phyloP scores from a whole-genome alignment of 2,329 filamentous ascomycete species.

The Alternaria sp. region DNA sequence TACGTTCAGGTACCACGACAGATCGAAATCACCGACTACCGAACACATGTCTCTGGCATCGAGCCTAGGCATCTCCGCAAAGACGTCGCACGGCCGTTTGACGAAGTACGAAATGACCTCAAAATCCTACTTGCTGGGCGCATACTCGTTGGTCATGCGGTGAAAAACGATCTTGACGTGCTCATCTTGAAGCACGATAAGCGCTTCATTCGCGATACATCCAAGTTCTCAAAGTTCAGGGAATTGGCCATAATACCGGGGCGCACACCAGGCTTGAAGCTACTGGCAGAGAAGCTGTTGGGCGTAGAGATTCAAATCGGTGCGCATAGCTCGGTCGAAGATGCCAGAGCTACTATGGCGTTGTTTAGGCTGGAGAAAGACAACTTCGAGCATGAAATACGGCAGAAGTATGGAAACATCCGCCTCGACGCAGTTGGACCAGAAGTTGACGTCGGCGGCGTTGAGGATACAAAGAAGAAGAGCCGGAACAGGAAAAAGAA shows the following conservation, averaged over 20 bases:
- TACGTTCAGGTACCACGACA: constrained; percentile 76
- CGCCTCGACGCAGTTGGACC: constrained; percentile 34
- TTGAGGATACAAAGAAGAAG: constrained; percentile 41
- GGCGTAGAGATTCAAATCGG: constrained; percentile 68
- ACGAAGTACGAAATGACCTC: constrained; percentile 78
- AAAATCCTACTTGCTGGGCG: constrained; percentile 72
- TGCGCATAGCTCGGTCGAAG: constrained; percentile 70
- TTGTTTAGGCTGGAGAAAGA: constrained; percentile 84
- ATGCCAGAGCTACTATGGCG: constrained; percentile 89
- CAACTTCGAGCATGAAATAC: constrained; percentile 82
- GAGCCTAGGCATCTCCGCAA: constrained; percentile 73
- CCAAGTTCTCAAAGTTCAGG: constrained; percentile 76
- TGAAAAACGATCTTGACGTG: constrained; percentile 78
- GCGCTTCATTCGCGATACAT: constrained; percentile 83
- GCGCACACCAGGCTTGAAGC: constrained; percentile 72
- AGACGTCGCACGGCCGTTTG: constrained; percentile 64
- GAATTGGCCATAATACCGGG: constrained; percentile 68
- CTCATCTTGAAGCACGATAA: constrained; percentile 81
- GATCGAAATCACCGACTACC: constrained; percentile 85
- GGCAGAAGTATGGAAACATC: constrained; percentile 64
- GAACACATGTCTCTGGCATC: constrained; percentile 86
- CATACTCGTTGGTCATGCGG: constrained; percentile 82
- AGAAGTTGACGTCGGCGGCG: constrained; percentile 33
- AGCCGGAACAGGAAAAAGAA: constrained; percentile 52
- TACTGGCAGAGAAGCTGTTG: constrained; percentile 64